Evolutionary conservation across 345 rosid species (phyloP).

Genomic region (Gossypium anomalum): DNA sequence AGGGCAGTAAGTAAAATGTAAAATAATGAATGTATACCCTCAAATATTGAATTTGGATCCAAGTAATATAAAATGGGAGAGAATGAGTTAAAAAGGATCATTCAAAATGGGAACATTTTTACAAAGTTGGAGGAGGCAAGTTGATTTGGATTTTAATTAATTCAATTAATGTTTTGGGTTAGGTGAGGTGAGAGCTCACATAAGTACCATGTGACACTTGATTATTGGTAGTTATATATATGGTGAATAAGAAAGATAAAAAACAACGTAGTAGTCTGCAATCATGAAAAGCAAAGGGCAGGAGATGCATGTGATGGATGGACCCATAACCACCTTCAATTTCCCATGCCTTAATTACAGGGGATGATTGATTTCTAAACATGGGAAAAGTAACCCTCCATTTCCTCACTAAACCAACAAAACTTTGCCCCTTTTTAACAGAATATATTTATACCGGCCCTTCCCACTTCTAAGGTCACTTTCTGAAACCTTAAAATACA

Average conservation of each 20-base stretch:
- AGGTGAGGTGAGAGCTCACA: neutral
- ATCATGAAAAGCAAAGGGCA: constrained; percentile 2
- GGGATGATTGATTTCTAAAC: neutral
- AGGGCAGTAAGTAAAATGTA: too few relatives aligned
- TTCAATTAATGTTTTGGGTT: constrained; percentile 13
- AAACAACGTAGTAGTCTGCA: neutral
- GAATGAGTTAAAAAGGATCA: too few relatives aligned
- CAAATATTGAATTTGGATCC: too few relatives aligned
- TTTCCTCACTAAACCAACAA: too few relatives aligned
- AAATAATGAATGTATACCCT: too few relatives aligned
- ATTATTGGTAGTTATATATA: neutral
- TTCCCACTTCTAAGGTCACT: too few relatives aligned
- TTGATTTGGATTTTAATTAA: neutral
- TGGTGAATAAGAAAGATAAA: neutral
- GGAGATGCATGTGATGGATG: constrained; percentile 12
- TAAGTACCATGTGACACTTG: constrained; percentile 6
- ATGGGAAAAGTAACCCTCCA: neutral
- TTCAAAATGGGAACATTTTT: neutral
- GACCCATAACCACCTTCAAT: constrained; percentile 1
- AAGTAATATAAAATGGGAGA: too few relatives aligned
- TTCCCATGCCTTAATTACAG: constrained; percentile 15
- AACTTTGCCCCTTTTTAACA: too few relatives aligned
- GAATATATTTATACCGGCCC: too few relatives aligned
- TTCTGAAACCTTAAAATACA: too few relatives aligned
- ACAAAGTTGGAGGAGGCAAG: neutral